Base-by-base conservation (phyloP, 83 land plant genomes). In the Isoetes engelmannii region DNA sequence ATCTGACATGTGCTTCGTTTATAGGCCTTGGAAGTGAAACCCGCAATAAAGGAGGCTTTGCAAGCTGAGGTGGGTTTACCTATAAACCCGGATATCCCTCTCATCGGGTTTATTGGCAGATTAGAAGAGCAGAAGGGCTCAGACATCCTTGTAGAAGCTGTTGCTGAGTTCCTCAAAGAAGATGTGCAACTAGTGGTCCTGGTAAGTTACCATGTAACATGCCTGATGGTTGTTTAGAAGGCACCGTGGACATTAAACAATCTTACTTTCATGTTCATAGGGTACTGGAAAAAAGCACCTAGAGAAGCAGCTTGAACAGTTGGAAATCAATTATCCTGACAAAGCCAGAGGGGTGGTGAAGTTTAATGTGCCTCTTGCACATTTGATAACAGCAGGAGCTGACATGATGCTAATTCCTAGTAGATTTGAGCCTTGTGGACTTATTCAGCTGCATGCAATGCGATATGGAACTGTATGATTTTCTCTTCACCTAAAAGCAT, bases 111-210 rank as follows among this genome's bases (percentile, higher is more conserved):
- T 77, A 87, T 93, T 53, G 98, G 98, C 3, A 82, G 98, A 66
- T 75, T 92, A 42, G 98, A 92, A 76, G 98, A 92, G 73, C 98
- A 92, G 69, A 92, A 92, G 71, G 98, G 98, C 17, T 84, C 98
- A 10, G 98, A 93, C 61, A 89, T 93, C 68, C 83, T 93, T 44
- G 84, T 77, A 50, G 90, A 79, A 46, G 96, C 98, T 12, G 83
- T 90, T 67, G 75, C 87, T 42, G 72, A 87, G 47, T 75, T 93
- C 50, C 71, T 88, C 6, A 72, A 77, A 9, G 83, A 82, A 60
- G 74, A 93, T 69, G 83, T 90, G 65, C 98, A 93, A 78, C 65
- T 93, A n/a, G 69, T 93, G 50, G 77, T 85, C 51, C 84, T 93
- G 69, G 98, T 93, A 76, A 77, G 92, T 73, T 19, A 5, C 18